phyloP scores from a whole-genome alignment of 495 filamentous ascomycete genomes.

The Neurospora sp. region DNA sequence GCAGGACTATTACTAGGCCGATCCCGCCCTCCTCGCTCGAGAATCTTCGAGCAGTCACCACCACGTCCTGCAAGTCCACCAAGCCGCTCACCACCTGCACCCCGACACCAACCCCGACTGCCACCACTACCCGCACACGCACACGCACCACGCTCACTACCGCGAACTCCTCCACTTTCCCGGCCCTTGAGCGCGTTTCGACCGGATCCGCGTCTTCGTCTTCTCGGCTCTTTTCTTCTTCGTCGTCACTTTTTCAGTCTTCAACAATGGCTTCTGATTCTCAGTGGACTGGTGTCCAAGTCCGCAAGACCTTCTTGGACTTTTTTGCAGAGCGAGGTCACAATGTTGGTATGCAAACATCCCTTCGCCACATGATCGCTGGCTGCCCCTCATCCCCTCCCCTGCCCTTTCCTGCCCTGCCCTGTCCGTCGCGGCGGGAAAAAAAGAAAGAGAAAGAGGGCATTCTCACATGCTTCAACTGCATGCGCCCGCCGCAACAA shows the following conservation, averaged over 20 bases:
- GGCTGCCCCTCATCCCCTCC: conserved; percentile 2
- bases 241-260: conserved; percentile 11
- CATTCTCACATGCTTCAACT: neutral
- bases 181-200: neutral
- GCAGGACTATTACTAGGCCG: conserved; percentile 16
- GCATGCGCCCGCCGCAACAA: neutral
- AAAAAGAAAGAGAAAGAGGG: neutral
- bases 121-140: conserved; percentile 1
- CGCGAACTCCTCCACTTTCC: neutral
- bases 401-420: neutral
- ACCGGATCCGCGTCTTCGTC: neutral
- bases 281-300: conserved; percentile 54
- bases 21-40: conserved; percentile 20
- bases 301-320: conserved; percentile 71
- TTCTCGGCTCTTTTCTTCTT: neutral
- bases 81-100: conserved; percentile 2
- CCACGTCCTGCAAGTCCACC: conserved; percentile 5
- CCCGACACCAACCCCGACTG: neutral
- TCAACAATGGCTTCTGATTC: conserved; percentile 28
- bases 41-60: conserved; percentile 28
- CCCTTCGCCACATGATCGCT: neutral
- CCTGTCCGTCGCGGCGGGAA: neutral
- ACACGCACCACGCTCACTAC: neutral
- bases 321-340: conserved; percentile 68
- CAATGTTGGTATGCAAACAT: conserved; percentile 37